phyloP scores from a whole-genome alignment of 257 asterid genomes.

The Solanum pennellii region DNA sequence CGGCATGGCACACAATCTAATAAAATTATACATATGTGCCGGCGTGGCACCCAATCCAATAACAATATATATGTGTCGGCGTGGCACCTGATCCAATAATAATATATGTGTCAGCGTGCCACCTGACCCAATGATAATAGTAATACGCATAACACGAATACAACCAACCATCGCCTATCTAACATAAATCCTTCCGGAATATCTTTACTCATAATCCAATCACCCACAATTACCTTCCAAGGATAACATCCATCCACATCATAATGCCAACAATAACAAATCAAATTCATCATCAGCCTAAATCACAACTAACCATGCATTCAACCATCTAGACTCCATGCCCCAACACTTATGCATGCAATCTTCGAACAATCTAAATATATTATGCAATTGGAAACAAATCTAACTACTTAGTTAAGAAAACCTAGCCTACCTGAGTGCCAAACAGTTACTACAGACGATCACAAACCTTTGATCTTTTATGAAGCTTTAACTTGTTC shows the following conservation, averaged over 20 bases:
- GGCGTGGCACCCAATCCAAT: background rate
- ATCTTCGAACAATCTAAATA: background rate
- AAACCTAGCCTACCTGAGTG: background rate
- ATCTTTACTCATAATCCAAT: background rate
- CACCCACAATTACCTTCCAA: background rate
- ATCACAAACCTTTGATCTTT: background rate
- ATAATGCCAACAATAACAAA: background rate
- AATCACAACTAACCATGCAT: background rate
- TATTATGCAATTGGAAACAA: background rate
- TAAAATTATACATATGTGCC: background rate
- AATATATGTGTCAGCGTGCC: background rate
- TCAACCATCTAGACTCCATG: background rate
- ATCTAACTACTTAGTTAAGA: background rate
- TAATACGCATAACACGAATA: background rate
- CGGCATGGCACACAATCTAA: too few species aligned
- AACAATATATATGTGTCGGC: too few species aligned
- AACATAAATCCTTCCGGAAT: background rate
- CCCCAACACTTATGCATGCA: background rate
- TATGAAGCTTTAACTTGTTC: background rate
- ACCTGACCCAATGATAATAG: background rate
- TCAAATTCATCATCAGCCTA: background rate
- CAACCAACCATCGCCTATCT: background rate
- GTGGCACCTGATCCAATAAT: too few species aligned
- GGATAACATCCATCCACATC: background rate
- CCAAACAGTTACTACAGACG: background rate